phyloP scores from a whole-genome alignment of 306 rosid species.

The Gastrolobium bilobum region DNA sequence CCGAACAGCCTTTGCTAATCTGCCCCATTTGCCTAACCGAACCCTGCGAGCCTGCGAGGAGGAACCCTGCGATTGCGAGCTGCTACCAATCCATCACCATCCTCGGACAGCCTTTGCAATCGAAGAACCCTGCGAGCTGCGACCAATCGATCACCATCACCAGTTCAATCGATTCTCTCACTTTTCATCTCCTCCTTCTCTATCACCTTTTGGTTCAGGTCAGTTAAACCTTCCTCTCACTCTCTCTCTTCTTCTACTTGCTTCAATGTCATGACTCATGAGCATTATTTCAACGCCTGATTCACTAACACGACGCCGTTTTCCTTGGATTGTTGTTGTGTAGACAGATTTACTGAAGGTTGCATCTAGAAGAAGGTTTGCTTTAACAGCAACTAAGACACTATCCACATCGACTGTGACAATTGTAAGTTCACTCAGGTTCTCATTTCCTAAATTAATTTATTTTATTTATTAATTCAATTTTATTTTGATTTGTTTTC shows the following conservation, averaged over 20 bases:
- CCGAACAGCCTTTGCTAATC: too few species aligned
- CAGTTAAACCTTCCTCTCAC: conserved; percentile 35
- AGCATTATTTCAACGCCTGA: not conserved
- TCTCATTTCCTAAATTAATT: not conserved
- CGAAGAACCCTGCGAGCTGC: too few species aligned
- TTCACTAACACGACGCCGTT: conserved; percentile 32
- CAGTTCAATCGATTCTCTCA: conserved; percentile 72
- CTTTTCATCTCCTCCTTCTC: conserved; percentile 46
- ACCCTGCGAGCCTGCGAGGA: too few species aligned
- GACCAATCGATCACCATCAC: too few species aligned
- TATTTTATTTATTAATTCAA: too few species aligned
- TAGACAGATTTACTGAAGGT: conserved; percentile 84
- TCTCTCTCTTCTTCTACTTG: not conserved
- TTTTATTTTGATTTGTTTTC: not conserved
- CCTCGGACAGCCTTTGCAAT: too few species aligned
- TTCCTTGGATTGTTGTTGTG: conserved; percentile 53
- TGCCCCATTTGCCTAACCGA: too few species aligned
- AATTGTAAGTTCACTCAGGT: conserved; percentile 57
- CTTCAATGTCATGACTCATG: not conserved
- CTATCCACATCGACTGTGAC: conserved; percentile 68
- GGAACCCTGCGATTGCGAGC: too few species aligned
- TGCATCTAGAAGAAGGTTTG: conserved; percentile 71
- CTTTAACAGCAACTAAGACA: conserved; percentile 53
- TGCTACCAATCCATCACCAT: too few species aligned
- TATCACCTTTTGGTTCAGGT: conserved; percentile 68